phyloP scores from a whole-genome alignment of 148 eudicot species.

The Talinum fruticosum region DNA sequence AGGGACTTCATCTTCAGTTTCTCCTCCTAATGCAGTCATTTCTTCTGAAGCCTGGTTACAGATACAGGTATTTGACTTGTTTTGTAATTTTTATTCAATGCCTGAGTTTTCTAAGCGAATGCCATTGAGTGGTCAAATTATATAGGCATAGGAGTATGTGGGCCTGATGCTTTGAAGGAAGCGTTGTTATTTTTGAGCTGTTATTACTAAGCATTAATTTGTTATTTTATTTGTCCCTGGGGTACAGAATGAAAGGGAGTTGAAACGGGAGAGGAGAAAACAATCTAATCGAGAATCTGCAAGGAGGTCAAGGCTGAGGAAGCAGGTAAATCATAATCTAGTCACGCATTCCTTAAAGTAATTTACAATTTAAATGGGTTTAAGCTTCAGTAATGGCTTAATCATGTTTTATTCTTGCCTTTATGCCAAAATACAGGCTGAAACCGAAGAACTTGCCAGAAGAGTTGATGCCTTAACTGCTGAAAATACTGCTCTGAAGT shows the following conservation, averaged over 20 bases:
- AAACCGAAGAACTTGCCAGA: conserved; percentile 76
- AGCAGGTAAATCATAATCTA: conserved; percentile 48
- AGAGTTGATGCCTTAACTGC: conserved; percentile 67
- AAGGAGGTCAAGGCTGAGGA: conserved; percentile 90
- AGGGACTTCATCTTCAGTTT: conserved; percentile 34
- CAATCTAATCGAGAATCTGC: conserved; percentile 98
- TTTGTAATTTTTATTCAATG: background rate
- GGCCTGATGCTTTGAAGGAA: background rate
- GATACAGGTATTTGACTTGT: conserved; percentile 30
- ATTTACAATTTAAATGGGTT: background rate
- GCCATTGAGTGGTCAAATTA: background rate
- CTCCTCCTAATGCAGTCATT: conserved; percentile 36
- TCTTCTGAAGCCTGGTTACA: conserved; percentile 76
- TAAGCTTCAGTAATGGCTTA: background rate
- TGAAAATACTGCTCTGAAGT: conserved; percentile 65
- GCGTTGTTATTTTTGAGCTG: background rate
- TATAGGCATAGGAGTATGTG: background rate
- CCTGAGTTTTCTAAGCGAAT: background rate
- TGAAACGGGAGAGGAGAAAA: conserved; percentile 88
- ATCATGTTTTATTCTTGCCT: background rate
- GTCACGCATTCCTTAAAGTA: background rate
- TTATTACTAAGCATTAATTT: background rate
- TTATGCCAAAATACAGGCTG: conserved; percentile 52
- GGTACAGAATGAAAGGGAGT: conserved; percentile 69
- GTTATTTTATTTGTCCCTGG: background rate